phyloP scores from a whole-genome alignment of 2,329 filamentous ascomycete species.

The Ophiostoma triangulosporum region DNA sequence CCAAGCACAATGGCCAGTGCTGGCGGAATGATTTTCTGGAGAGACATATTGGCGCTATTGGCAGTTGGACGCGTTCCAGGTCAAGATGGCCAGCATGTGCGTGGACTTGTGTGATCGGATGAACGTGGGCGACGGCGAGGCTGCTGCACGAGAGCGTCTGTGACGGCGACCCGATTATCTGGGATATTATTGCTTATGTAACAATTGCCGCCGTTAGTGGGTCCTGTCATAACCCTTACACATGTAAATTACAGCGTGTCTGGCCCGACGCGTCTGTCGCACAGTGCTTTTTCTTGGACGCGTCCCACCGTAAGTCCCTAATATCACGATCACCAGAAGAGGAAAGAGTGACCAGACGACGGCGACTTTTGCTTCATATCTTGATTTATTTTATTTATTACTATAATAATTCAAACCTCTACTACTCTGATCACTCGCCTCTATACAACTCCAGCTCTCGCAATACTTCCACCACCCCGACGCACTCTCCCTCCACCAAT shows the following conservation, averaged over 20 bases:
- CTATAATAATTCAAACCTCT: too few relatives aligned
- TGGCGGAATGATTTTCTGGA: slow-evolving; percentile 12
- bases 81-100: not conserved
- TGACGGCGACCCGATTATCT: not conserved
- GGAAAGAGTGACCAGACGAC: not conserved
- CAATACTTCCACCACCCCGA: not conserved
- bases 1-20: slow-evolving; percentile 21
- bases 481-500: not conserved
- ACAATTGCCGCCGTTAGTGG: not conserved
- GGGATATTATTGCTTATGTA: not conserved
- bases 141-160: not conserved
- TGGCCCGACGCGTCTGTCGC: slow-evolving; percentile 8
- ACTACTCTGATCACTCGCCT: too few relatives aligned
- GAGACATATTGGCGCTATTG: slow-evolving; percentile 7
- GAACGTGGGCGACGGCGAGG: not conserved
- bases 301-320: slow-evolving; percentile 3
- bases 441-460: too few relatives aligned
- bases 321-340: not conserved
- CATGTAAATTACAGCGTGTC: not conserved
- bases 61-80: not conserved
- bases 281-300: slow-evolving; percentile 5
- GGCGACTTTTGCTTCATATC: not conserved
- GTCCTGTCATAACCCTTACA: not conserved
- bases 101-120: not conserved
- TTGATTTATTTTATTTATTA: not conserved